Conservation (phyloP, 352 stramenopile genomes). For the Phytophthora fragariaefolia region DNA sequence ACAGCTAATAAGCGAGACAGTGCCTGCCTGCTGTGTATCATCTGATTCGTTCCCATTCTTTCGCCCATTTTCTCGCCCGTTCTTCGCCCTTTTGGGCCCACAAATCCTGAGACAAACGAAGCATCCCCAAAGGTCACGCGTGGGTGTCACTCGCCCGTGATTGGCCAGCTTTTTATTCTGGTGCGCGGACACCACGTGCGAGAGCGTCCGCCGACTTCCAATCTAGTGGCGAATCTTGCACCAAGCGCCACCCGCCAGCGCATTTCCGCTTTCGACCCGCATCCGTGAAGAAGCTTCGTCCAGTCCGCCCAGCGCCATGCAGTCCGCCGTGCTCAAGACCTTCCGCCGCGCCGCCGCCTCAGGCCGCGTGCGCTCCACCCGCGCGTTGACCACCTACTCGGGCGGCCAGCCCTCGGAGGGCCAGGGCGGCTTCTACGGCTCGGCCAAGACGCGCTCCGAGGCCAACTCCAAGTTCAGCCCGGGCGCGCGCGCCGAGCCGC, state of each 20-base stretch:
- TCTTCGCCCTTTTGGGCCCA: background rate
- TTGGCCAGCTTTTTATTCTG: conserved; percentile 12
- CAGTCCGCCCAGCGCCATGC: conserved; percentile 19
- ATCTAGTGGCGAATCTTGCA: conserved; percentile 18
- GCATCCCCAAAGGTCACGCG: background rate
- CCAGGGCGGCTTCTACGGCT: conserved; percentile 92
- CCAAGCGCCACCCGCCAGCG: background rate
- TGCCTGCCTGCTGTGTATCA: no score
- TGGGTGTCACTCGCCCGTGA: background rate
- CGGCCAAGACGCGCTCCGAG: conserved; percentile 81
- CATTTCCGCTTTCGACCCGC: conserved; percentile 34
- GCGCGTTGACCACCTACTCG: conserved; percentile 81
- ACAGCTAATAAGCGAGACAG: no score
- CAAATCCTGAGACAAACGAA: background rate
- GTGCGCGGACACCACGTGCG: conserved; percentile 9
- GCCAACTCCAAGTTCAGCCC: conserved; percentile 65
- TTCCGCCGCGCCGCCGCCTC: conserved; percentile 23
- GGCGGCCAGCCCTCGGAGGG: conserved; percentile 89
- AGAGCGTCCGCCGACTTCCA: conserved; percentile 10
- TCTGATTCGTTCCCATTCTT: no score
- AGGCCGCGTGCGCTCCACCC: conserved; percentile 10
- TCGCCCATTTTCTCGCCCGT: background rate
- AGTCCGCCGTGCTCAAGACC: conserved; percentile 29
- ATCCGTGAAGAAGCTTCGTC: background rate
- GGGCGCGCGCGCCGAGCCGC: conserved; percentile 67